Percentiles rank a stretch among this genome's conserved stretches.
Evolutionary conservation across 768 basidiomycete genomes (phyloP).

Genomic region (Agaricus blazei): DNA sequence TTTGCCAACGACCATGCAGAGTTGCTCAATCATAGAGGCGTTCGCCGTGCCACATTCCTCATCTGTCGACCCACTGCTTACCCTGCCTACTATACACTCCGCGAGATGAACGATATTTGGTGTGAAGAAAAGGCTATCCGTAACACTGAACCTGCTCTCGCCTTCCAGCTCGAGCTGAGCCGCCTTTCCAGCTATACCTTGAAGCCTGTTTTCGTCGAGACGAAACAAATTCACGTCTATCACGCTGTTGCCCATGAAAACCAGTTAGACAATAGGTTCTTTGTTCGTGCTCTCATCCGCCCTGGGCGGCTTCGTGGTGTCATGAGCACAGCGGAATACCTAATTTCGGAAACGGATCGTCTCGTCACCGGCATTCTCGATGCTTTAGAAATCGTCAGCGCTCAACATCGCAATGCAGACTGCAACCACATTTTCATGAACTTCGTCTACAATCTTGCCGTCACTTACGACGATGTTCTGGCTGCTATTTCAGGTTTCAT

Average conservation of each 20-base stretch:
- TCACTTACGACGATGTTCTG: constrained; percentile 94
- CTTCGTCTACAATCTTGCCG: constrained; percentile 94
- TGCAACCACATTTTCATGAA: constrained; percentile 99
- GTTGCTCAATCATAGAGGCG: constrained; percentile 67
- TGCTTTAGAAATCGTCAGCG: constrained; percentile 89
- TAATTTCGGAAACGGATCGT: constrained; percentile 97
- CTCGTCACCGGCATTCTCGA: constrained; percentile 92
- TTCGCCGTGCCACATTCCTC: constrained; percentile 88
- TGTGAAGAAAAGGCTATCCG: constrained; percentile 93
- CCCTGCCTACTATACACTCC: constrained; percentile 91
- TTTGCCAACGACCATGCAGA: constrained; percentile 67
- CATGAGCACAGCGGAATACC: constrained; percentile 96
- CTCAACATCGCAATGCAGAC: constrained; percentile 86
- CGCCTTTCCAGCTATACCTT: constrained; percentile 96
- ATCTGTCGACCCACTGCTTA: constrained; percentile 90
- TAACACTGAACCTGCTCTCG: constrained; percentile 96
- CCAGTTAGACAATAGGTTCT: constrained; percentile 97
- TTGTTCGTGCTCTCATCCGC: constrained; percentile 92
- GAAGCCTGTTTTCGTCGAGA: constrained; percentile 93
- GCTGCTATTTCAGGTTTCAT: constrained; percentile 99
- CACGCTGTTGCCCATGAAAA: constrained; percentile 94
- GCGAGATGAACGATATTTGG: constrained; percentile 72
- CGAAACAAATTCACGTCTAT: constrained; percentile 97
- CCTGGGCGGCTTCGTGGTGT: constrained; percentile 89
- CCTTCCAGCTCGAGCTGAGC: constrained; percentile 95